These are phyloP conservation scores for Pisolithus orientalis DNA, from an alignment of 768 basidiomycete species.

Conservation along the genomic window DNA sequence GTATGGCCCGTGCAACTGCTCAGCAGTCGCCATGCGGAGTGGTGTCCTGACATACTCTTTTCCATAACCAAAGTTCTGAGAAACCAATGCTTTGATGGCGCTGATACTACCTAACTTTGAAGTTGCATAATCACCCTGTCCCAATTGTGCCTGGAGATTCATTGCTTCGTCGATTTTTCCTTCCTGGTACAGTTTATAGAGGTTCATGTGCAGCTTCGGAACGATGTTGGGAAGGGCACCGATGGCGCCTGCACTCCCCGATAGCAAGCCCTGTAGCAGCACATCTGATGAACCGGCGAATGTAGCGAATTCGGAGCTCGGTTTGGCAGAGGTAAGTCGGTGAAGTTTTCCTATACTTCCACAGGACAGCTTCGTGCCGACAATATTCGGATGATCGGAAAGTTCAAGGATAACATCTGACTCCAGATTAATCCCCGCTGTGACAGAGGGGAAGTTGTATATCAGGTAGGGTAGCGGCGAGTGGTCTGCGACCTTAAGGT, in stretches of 20 bases:
- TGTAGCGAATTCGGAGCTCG: slow-evolving; percentile 53
- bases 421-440: slow-evolving; percentile 78
- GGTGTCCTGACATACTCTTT: slow-evolving; percentile 42
- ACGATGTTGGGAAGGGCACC: slow-evolving; percentile 56
- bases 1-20: slow-evolving; percentile 33
- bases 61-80: slow-evolving; percentile 62
- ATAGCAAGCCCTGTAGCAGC: slow-evolving; percentile 55
- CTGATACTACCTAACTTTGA: slow-evolving; percentile 61
- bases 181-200: slow-evolving; percentile 45
- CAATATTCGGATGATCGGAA: slow-evolving; percentile 75
- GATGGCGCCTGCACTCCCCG: slow-evolving; percentile 60
- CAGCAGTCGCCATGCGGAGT: slow-evolving; percentile 34
- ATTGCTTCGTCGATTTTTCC: slow-evolving; percentile 55
- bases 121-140: slow-evolving; percentile 62
- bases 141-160: slow-evolving; percentile 52
- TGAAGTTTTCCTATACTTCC: slow-evolving; percentile 81
- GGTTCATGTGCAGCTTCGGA: slow-evolving; percentile 49
- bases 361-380: slow-evolving; percentile 82
- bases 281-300: slow-evolving; percentile 72
- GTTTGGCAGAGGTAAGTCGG: slow-evolving; percentile 57
- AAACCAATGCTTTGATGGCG: slow-evolving; percentile 59
- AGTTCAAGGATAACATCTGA: slow-evolving; percentile 68
- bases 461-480: slow-evolving; percentile 70
- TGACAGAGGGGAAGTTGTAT: slow-evolving; percentile 82
- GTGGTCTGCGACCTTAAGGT: slow-evolving; percentile 54